These are phyloP conservation scores for Claviceps sp. DNA, from an alignment of 2,329 filamentous ascomycete species.

Conservation along the genomic window DNA sequence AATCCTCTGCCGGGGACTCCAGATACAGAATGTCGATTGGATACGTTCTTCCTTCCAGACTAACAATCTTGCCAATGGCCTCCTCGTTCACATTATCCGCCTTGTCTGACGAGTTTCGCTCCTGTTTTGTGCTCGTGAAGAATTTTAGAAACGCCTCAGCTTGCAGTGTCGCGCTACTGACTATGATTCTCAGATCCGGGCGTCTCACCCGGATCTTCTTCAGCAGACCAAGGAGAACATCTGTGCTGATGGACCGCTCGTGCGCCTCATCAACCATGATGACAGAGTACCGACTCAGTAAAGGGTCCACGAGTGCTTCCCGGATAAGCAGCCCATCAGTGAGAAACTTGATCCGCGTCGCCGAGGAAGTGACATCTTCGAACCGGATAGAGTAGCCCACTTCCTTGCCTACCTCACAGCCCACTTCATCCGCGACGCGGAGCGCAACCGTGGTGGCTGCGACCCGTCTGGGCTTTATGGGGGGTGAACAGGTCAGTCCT, in stretches of 20 bases:
- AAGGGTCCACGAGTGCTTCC: slow-evolving; percentile 84
- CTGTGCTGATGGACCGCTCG: slow-evolving; percentile 83
- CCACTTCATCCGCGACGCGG: slow-evolving; percentile 79
- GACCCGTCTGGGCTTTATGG: slow-evolving; percentile 62
- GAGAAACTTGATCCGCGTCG: slow-evolving; percentile 85
- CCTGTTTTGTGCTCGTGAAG: slow-evolving; percentile 40
- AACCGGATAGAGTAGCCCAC: slow-evolving; percentile 88
- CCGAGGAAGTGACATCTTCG: slow-evolving; percentile 77
- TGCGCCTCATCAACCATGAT: slow-evolving; percentile 98
- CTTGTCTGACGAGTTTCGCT: slow-evolving; percentile 14
- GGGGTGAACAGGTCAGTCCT: background rate
- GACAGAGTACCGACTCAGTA: slow-evolving; percentile 81
- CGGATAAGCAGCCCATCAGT: slow-evolving; percentile 85
- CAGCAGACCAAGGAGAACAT: slow-evolving; percentile 75
- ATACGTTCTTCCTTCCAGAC: slow-evolving; percentile 74
- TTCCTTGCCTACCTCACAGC: slow-evolving; percentile 75
- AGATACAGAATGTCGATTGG: slow-evolving; percentile 80
- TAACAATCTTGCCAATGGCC: slow-evolving; percentile 47
- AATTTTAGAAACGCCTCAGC: slow-evolving; percentile 76
- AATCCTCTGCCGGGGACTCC: slow-evolving; percentile 67
- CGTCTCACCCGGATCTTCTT: slow-evolving; percentile 80
- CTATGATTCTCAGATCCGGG: slow-evolving; percentile 70
- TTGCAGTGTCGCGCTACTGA: slow-evolving; percentile 88
- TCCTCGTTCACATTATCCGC: slow-evolving; percentile 15
- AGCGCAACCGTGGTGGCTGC: slow-evolving; percentile 82